Evolutionary conservation across 495 filamentous ascomycete genomes (phyloP), one percentile per base, ranked within the genome.

Genomic region (Penicillium cataractarum): DNA sequence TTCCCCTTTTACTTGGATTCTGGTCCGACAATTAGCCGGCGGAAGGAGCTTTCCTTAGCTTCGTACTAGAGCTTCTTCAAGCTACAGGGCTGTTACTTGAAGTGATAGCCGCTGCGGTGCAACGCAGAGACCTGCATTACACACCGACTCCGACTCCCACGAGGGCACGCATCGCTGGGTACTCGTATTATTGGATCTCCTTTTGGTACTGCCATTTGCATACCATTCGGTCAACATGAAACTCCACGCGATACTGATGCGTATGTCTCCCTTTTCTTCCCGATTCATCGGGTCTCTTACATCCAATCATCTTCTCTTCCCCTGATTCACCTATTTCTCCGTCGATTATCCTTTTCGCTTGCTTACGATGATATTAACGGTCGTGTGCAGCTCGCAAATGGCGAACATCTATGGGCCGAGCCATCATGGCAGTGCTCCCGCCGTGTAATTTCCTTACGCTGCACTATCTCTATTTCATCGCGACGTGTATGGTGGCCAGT

Each of bases 401-500:
- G 65, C 61, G 49, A 52, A 64, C 58, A 42, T 51, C 65, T 4
- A 48, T 71, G 13, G 67, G 69, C 39, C 70, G 62, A n/a, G 51
- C 60, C 44, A 56, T 78, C 13, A 67, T 69, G 58, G 70, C 73
- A 29, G 59, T 77, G 2, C 65, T 77, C 1, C 78, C 78, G 19
- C 78, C 76, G 27, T 74, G 88, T 57, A 93, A 93, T 71, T 96
- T 93, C 74, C 87, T 94, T 70, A 91, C 87, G 0, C 68, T 92
- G 33, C 87, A 90, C 70, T 90, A 94, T 82, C 74, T 82, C 60
- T 96, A 96, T 75, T 96, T 96, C 73, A 83, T 93, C 64, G 57
- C 75, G 5, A 83, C 86, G 24, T 86, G 81, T 42, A 66, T 94
- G n/a, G 56, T 90, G 37, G 77, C 82, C 27, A 91, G 89, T 39